Evolutionary conservation across 345 rosid species (phyloP), one percentile per base, ranked within the genome.

Genomic region (Eucalyptus erythrocorys): DNA sequence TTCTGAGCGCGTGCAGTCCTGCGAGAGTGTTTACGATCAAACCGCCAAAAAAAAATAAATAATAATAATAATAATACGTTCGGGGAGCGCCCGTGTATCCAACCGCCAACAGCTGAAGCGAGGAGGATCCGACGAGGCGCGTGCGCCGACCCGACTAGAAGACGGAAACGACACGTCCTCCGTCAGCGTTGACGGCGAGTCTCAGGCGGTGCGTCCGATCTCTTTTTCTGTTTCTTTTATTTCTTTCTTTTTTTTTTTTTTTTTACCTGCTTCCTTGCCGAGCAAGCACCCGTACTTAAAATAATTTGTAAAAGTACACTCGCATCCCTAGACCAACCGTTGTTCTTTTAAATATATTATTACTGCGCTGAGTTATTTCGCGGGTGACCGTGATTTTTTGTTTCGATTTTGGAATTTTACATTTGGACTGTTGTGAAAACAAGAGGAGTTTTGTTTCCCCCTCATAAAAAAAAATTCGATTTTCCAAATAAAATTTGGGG

Each of bases 341-440:
- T 30, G 14, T 27, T 61, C 68, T 6, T 30, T 61, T 59, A 55
- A 24, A 55, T 22, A 9, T 24, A 55, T 9, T 8, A 55, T 55
- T 55, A 55, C 12, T 24, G 27, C 59, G 11, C 11, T 55, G 4
- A 55, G 59, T 53, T 53, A 48, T 59, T 27, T 12, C 13, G 32
- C 13, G 0, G 32, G 66, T 13, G 0, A 59, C 32, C 7, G 1
- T 59, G 3, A 26, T 12, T 59, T 26, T 59, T 27, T 59, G 12
- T 59, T 59, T 59, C 13, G 4, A 27, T 59, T 59, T 59, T 27
- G 26, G 3, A 55, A 22, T 24, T 55, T 51, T 17, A 12, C 32
- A 12, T 13, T 30, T 66, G 10, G 15, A 1, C 4, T n/a, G 17
- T 1, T n/a, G 4, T 64, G 1, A n/a, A n/a, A 64, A 14, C 2